Base-by-base conservation (phyloP, 2,329 filamentous ascomycete genomes). In the Penicillium hordei region DNA sequence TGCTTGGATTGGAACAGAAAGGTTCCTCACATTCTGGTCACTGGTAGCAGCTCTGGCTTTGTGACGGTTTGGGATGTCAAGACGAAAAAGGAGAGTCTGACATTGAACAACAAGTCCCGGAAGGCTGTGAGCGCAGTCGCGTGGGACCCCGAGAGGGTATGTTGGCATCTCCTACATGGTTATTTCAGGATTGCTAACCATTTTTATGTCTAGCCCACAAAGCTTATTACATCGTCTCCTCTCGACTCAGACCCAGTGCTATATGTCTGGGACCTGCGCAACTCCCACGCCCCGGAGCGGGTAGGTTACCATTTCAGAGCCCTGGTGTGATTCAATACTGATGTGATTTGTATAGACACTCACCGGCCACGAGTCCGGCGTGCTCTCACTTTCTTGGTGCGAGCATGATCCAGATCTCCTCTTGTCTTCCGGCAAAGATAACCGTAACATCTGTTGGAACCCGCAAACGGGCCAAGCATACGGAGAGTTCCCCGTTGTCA, bases 31-130 rank as follows among this genome's bases (percentile, higher is more conserved):
- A 99, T 99, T 73, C 80, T 99, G 66, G 94, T 93, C 19, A 97
- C 93, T 10, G 94, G 94, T 65, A 93, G 93, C 72, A 89, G 87
- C 61, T 93, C 92, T 49, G 94, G 94, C 5, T 96, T 97, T 70
- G 93, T 97, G 36, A 97, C 94, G 2, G 93, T 99, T 19, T 99
- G 94, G 94, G 94, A 99, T 78, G 83, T 97, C 64, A 97, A 96
- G 81, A 92, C 91, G 13, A 97, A 96, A 84, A 97, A 96, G 79
- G 92, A 96, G 67, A 97, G 93, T 55, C 80, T 99, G 76, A 97
- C 93, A 36, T 82, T 99, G 64, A 99, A 97, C 81, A 90, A 90
- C 72, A 81, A 82, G 63, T 94, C 91, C 71, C 87, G 94, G 62
- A 99, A 97, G 78, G 84, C 93, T 53, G 92, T 97, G 69, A 97